These are phyloP conservation scores for Capsicum chinense DNA, from an alignment of 257 asterid species.

Conservation along the genomic window DNA sequence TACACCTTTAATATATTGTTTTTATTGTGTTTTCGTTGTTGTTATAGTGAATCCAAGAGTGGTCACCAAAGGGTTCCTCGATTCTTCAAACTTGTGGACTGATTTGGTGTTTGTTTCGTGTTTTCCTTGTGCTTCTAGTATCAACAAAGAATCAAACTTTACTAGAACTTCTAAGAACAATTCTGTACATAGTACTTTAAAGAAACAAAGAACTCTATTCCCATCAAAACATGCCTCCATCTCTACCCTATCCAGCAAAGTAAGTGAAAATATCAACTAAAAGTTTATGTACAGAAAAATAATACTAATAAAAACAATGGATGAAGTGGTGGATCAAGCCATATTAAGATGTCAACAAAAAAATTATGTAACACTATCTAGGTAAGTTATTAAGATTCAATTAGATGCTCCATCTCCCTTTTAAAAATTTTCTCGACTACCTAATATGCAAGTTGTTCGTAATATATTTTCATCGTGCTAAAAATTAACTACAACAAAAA, in stretches of 20 bases:
- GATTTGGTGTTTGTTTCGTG: no score
- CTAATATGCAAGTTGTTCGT: background rate
- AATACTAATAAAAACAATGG: background rate
- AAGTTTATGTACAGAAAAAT: background rate
- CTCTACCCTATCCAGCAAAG: background rate
- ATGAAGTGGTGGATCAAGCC: background rate
- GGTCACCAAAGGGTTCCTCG: no score
- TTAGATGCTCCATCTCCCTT: background rate
- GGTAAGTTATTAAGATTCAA: background rate
- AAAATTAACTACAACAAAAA: no score
- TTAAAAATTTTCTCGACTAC: background rate
- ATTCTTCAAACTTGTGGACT: no score
- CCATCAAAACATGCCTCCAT: slow-evolving; percentile 29
- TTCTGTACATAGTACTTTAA: slow-evolving; percentile 33
- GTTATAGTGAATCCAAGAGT: no score
- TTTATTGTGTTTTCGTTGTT: no score
- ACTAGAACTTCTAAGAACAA: no score
- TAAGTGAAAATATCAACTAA: background rate
- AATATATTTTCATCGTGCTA: no score
- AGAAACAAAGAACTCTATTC: slow-evolving; percentile 31
- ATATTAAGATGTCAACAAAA: background rate
- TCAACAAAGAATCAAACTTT: background rate
- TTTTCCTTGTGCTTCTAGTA: no score
- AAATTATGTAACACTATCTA: background rate
- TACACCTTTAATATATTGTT: no score